These are phyloP conservation scores for Fusarium sp. DNA, from an alignment of 2,329 filamentous ascomycete species.

Conservation along the genomic window DNA sequence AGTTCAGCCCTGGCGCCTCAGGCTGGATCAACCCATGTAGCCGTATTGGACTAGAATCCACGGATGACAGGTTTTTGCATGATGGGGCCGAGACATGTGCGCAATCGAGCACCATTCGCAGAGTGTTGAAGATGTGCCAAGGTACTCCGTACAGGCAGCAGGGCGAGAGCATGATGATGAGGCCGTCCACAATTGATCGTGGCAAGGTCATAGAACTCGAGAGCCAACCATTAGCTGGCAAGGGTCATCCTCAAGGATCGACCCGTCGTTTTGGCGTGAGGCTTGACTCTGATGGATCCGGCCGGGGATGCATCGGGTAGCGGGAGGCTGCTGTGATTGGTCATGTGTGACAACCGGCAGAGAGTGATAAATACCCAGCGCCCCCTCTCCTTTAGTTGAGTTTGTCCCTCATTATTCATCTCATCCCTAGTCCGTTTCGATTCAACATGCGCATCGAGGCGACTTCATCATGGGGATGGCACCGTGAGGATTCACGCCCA, in stretches of 20 bases:
- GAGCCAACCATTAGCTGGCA: neutral
- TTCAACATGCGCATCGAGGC: neutral
- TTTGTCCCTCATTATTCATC: constrained; percentile 22
- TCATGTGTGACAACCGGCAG: too few species aligned
- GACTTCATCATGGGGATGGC: neutral
- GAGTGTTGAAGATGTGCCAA: neutral
- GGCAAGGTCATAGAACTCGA: too few species aligned
- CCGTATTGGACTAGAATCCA: neutral
- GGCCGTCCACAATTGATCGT: too few species aligned
- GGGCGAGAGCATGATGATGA: neutral
- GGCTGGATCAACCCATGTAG: neutral
- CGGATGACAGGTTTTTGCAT: neutral
- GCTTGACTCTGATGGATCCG: neutral
- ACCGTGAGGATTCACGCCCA: neutral
- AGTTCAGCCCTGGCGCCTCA: neutral
- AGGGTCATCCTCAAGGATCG: neutral
- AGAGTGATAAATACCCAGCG: too few species aligned
- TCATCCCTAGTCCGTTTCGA: neutral
- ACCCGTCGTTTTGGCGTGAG: neutral
- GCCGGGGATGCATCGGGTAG: too few species aligned
- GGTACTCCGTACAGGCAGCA: neutral
- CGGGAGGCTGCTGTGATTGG: too few species aligned
- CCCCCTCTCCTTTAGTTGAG: constrained; percentile 4
- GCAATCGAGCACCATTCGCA: neutral
- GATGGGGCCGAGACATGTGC: neutral